Evolutionary conservation across 164 flowering plant species (phyloP).

Genomic region (Chloranthus sessilifolius): DNA sequence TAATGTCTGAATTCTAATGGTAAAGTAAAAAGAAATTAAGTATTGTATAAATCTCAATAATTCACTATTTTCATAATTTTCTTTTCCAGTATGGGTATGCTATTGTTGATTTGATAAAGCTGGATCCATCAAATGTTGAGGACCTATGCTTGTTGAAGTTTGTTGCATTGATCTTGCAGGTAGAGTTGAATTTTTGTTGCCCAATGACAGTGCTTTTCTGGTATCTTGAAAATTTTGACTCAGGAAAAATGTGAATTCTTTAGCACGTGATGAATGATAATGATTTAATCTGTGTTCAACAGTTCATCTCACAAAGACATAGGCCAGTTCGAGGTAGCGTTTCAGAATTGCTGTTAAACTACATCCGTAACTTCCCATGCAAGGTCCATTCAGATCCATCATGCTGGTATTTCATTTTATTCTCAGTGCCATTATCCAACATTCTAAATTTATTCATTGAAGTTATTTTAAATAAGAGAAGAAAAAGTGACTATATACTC

Average conservation of each 20-base stretch:
- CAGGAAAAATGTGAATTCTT: background rate
- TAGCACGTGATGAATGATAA: too few relatives aligned
- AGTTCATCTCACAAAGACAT: constrained; percentile 89
- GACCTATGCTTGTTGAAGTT: constrained; percentile 68
- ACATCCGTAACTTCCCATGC: constrained; percentile 67
- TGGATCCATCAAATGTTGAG: constrained; percentile 45
- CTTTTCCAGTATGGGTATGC: constrained; percentile 78
- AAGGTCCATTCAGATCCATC: constrained; percentile 44
- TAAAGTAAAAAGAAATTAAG: too few relatives aligned
- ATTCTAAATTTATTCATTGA: constrained; percentile 2
- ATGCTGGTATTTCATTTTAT: constrained; percentile 10
- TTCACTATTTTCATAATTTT: background rate
- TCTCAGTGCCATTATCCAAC: background rate
- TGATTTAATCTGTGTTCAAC: constrained; percentile 7
- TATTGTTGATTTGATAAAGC: constrained; percentile 53
- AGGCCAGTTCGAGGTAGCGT: constrained; percentile 75
- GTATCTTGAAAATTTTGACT: background rate
- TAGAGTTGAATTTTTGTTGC: constrained; percentile 10
- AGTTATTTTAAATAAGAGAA: background rate
- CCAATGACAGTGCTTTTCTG: background rate
- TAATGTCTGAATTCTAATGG: too few relatives aligned
- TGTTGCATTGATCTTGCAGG: constrained; percentile 67
- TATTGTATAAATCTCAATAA: too few relatives aligned
- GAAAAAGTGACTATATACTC: background rate
- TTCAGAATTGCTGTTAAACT: constrained; percentile 54